Evolutionary conservation across 2,329 filamentous ascomycete species (phyloP), one percentile per base, ranked within the genome.

Genomic region (Cercospora sojina): DNA sequence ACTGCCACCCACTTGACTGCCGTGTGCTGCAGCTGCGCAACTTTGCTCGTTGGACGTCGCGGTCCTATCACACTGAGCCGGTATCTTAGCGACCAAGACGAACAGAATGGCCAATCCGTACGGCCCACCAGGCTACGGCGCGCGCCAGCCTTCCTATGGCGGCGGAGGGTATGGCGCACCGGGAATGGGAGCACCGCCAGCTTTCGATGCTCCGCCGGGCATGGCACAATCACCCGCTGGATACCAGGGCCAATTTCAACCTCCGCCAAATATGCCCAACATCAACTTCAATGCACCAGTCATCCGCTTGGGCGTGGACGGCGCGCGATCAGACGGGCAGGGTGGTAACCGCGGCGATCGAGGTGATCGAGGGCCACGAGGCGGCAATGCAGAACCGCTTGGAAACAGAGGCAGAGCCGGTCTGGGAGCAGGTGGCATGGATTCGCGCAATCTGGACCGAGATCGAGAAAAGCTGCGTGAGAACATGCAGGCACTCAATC

Each of bases 251-350:
- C 92, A 88, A 79, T 97, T 97, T 80, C 91, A 96, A 82, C 88
- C 92, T 58, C 93, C 94, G 9, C 84, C 91, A 59, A 97, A 95
- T 77, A 91, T 97, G 86, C 93, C 94, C 60, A 96, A 96, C 78
- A 97, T 99, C 83, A 97, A 99, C 83, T 97, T 98, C 83, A 96
- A 91, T 75, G 95, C 95, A 38, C 93, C 94, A 64, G 93, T 98
- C 67, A 98, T 99, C 76, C 91, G 95, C 64, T 86, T 99, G 55
- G 95, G 94, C 49, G 94, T 93, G 1, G 86, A 89, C 3, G 86
- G 82, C 20, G 31, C 49, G 79, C 88, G 2, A 80, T 86, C n/a
- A 92, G 92, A 75, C 83, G 83, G 71, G 38, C 78, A 79, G 20
- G 83, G 84, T 51, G 81, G 83, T 69, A 84, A 87, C 41, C 61